Evolutionary conservation across 129 eudicot species (phyloP).

Genomic region (Helianthus tuberosus): DNA sequence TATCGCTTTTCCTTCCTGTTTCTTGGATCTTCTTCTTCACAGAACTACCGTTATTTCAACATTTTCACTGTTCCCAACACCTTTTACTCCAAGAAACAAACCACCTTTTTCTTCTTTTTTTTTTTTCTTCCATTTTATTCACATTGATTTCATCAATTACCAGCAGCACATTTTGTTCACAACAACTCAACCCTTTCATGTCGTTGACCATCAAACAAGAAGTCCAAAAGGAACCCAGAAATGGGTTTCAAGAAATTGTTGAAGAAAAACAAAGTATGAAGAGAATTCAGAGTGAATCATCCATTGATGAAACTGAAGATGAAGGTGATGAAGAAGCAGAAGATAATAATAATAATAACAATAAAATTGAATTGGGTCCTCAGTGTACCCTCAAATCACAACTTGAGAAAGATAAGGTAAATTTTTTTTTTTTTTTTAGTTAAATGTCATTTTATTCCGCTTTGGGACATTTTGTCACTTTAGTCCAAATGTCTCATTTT

Average conservation of each 20-base stretch:
- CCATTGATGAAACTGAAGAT: slow-evolving; percentile 46
- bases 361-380: slow-evolving; percentile 50
- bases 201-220: slow-evolving; percentile 39
- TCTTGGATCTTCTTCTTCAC: slow-evolving; percentile 33
- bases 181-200: slow-evolving; percentile 37
- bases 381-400: slow-evolving; percentile 61
- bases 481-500: no score
- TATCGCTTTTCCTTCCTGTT: slow-evolving; percentile 9
- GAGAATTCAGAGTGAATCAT: slow-evolving; percentile 44
- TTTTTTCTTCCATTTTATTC: slow-evolving; percentile 4
- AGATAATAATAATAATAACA: neutral
- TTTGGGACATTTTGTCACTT: no score
- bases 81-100: slow-evolving; percentile 13
- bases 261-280: slow-evolving; percentile 35
- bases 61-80: slow-evolving; percentile 27
- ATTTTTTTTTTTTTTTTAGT: no score
- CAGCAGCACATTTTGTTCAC: slow-evolving; percentile 20
- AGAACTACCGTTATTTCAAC: slow-evolving; percentile 33
- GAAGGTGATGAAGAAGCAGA: slow-evolving; percentile 53
- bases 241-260: slow-evolving; percentile 27
- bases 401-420: slow-evolving; percentile 66
- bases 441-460: no score
- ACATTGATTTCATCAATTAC: slow-evolving; percentile 17
- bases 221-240: slow-evolving; percentile 24
- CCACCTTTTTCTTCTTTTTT: slow-evolving; percentile 6